phyloP scores from a whole-genome alignment of 2,329 filamentous ascomycete genomes.

The Cyphellophora europaea region DNA sequence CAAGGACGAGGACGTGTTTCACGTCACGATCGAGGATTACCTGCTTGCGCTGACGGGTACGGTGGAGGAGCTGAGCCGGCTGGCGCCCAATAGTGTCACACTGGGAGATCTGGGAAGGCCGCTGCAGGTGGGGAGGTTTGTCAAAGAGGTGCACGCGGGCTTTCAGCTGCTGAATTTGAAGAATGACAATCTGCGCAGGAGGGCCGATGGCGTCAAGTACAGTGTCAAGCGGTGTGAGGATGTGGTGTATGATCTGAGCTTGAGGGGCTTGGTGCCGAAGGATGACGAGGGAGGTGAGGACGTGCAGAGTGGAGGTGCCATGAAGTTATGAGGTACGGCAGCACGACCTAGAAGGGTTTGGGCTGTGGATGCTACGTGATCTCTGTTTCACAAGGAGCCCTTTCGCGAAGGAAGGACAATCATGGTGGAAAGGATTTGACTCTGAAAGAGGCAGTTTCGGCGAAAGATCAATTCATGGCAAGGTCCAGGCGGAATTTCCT shows the following conservation, averaged over 20 bases:
- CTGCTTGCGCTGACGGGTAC: constrained; percentile 78
- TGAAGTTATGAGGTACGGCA: background rate
- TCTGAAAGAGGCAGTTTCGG: too few relatives aligned
- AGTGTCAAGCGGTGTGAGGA: constrained; percentile 97
- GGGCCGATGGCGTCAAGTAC: constrained; percentile 92
- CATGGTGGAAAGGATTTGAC: too few relatives aligned
- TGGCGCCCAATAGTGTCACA: constrained; percentile 91
- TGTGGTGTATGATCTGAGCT: constrained; percentile 87
- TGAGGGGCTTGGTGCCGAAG: constrained; percentile 68
- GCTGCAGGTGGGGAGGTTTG: constrained; percentile 77
- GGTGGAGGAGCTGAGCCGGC: constrained; percentile 71
- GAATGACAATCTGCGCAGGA: constrained; percentile 81
- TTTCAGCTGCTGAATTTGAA: constrained; percentile 97
- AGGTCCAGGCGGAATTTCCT: too few relatives aligned
- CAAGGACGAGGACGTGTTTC: constrained; percentile 77
- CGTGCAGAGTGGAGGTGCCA: background rate
- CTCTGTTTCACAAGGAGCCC: too few relatives aligned
- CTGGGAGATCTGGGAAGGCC: constrained; percentile 80
- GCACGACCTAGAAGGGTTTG: too few relatives aligned
- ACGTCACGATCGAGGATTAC: constrained; percentile 95
- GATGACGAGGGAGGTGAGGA: constrained; percentile 3
- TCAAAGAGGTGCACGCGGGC: constrained; percentile 90
- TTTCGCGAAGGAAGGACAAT: too few relatives aligned
- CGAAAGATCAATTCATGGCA: too few relatives aligned
- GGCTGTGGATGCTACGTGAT: too few relatives aligned